Evolutionary conservation across 2,329 filamentous ascomycete species (phyloP).

Genomic region (Cladophialophora carrionii): DNA sequence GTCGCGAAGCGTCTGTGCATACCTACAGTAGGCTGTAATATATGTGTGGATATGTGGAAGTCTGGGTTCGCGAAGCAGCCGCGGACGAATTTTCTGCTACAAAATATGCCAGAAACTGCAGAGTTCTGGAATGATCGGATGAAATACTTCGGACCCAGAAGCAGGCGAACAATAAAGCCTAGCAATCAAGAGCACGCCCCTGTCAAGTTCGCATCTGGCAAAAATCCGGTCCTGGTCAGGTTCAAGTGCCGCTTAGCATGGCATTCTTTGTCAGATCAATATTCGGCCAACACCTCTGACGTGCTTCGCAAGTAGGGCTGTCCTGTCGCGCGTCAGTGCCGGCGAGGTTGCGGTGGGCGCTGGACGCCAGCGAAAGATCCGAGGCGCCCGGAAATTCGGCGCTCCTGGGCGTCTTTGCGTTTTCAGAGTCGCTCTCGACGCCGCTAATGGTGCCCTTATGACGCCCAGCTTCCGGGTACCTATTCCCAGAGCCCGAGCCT

Average conservation of each 20-base stretch:
- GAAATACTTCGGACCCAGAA: background rate
- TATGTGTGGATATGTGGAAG: background rate
- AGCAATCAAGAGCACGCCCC: background rate
- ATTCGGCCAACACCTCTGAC: background rate
- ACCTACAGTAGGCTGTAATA: too few relatives aligned
- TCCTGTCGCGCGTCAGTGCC: background rate
- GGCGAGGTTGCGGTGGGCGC: too few relatives aligned
- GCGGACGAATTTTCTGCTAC: background rate
- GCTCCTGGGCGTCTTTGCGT: background rate
- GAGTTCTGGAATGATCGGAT: background rate
- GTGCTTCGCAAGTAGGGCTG: background rate
- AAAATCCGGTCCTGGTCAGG: too few relatives aligned
- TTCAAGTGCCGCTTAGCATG: too few relatives aligned
- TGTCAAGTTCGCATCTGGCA: background rate
- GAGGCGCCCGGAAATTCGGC: background rate
- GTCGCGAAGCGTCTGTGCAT: background rate
- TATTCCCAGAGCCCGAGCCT: background rate
- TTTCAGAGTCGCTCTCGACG: background rate
- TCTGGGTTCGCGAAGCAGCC: background rate
- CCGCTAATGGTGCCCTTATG: background rate
- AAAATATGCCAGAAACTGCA: background rate
- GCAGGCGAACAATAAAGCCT: background rate
- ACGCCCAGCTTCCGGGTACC: background rate
- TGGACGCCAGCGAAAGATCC: background rate
- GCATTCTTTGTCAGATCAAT: background rate